Conservation (phyloP, 1,284 basidiomycete genomes). For the Cryptococcus maquisensis region DNA sequence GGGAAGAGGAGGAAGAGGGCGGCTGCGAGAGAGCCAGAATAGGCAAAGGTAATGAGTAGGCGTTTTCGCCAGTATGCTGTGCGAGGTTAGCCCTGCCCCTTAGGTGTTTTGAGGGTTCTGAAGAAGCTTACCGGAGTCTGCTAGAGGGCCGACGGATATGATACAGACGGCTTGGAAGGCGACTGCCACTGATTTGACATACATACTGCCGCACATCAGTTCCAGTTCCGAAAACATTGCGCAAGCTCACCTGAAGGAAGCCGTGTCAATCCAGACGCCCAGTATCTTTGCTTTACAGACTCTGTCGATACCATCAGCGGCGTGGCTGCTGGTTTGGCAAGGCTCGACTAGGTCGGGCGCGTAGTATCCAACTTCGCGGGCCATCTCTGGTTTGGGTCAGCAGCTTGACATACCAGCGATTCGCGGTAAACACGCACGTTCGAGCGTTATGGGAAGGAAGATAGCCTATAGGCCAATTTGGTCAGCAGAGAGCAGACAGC, state of each 20-base stretch:
- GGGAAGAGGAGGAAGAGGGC: slow-evolving; percentile 69
- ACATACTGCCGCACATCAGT: slow-evolving; percentile 57
- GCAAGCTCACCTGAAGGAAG: slow-evolving; percentile 70
- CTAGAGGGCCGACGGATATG: slow-evolving; percentile 82
- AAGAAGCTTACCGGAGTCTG: slow-evolving; percentile 69
- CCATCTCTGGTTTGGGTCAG: slow-evolving; percentile 34
- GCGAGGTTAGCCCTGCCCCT: background rate
- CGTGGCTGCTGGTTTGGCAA: slow-evolving; percentile 16
- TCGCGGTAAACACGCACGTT: slow-evolving; percentile 27
- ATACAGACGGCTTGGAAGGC: slow-evolving; percentile 81
- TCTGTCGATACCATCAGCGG: slow-evolving; percentile 6
- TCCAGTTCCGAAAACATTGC: background rate
- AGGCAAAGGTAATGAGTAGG: slow-evolving; percentile 69
- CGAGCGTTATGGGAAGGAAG: slow-evolving; percentile 47
- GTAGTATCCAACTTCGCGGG: slow-evolving; percentile 39
- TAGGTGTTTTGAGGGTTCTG: background rate
- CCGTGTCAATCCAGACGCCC: slow-evolving; percentile 74
- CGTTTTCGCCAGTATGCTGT: slow-evolving; percentile 71
- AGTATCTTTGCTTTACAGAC: slow-evolving; percentile 41
- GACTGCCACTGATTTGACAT: slow-evolving; percentile 78
- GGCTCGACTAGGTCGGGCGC: slow-evolving; percentile 30
- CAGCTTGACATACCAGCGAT: background rate
- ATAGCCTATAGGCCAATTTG: slow-evolving; percentile 29
- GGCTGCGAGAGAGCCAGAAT: slow-evolving; percentile 62
- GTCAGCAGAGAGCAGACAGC: background rate